phyloP scores from a whole-genome alignment of 2,329 filamentous ascomycete species.

The Tolypocladium sp. region DNA sequence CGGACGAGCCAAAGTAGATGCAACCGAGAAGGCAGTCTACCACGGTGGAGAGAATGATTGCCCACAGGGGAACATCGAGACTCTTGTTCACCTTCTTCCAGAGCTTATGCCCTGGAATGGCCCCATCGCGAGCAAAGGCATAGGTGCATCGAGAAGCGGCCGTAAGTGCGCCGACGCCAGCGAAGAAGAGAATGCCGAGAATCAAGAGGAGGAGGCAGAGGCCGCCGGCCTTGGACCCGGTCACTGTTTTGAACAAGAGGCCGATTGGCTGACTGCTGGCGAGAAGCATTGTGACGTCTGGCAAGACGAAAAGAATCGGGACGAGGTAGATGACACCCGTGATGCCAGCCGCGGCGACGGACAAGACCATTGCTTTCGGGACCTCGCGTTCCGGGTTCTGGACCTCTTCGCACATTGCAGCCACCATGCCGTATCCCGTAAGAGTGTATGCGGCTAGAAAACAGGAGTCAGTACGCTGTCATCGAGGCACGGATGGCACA shows the following conservation, averaged over 20 bases:
- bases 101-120: slow-evolving; percentile 58
- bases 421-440: slow-evolving; percentile 42
- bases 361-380: slow-evolving; percentile 59
- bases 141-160: slow-evolving; percentile 68
- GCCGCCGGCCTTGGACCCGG: slow-evolving; percentile 62
- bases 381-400: slow-evolving; percentile 51
- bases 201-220: slow-evolving; percentile 70
- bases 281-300: slow-evolving; percentile 55
- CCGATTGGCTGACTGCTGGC: slow-evolving; percentile 69
- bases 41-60: slow-evolving; percentile 56
- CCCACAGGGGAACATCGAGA: slow-evolving; percentile 62
- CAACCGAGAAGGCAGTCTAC: slow-evolving; percentile 65
- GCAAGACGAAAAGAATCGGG: slow-evolving; percentile 67
- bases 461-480: not conserved
- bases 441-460: slow-evolving; percentile 31
- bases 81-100: slow-evolving; percentile 57
- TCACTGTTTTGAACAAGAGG: slow-evolving; percentile 65
- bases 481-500: not conserved
- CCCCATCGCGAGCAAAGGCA: slow-evolving; percentile 66
- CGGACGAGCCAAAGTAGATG: slow-evolving; percentile 70
- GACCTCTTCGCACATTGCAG: slow-evolving; percentile 51
- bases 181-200: slow-evolving; percentile 68
- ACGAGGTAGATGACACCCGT: slow-evolving; percentile 59
- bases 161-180: slow-evolving; percentile 67
- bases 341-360: slow-evolving; percentile 53